phyloP scores from a whole-genome alignment of 2,329 filamentous ascomycete species.

The Fusarium sp. region DNA sequence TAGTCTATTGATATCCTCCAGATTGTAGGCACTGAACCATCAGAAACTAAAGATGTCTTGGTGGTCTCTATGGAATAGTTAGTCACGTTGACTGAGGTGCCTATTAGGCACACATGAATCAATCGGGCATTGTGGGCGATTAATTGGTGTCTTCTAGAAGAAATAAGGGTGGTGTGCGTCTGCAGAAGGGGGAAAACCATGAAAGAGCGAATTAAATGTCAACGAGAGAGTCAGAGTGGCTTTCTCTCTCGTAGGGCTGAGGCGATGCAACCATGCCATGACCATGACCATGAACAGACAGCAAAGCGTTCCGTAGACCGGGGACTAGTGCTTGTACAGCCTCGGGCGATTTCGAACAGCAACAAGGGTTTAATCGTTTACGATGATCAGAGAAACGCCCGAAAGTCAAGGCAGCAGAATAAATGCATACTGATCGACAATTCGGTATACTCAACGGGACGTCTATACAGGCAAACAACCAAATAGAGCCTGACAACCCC shows the following conservation, averaged over 20 bases:
- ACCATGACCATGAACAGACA: not conserved
- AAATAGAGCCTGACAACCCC: constrained; percentile 9
- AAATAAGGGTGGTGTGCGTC: constrained; percentile 18
- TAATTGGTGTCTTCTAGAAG: constrained; percentile 32
- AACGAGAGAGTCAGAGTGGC: constrained; percentile 1
- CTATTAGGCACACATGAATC: constrained; percentile 20
- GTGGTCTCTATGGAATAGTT: not conserved
- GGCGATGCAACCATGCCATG: constrained; percentile 21
- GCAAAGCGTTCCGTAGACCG: not conserved
- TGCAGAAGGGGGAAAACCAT: constrained; percentile 6
- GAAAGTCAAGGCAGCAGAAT: constrained; percentile 28
- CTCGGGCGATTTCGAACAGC: constrained; percentile 29
- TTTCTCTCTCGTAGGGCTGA: constrained; percentile 29
- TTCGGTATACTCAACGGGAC: constrained; percentile 12
- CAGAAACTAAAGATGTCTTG: not conserved
- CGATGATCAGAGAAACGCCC: constrained; percentile 10
- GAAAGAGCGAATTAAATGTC: constrained; percentile 2
- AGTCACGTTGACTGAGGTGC: constrained; percentile 6
- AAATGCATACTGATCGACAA: constrained; percentile 20
- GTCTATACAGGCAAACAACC: constrained; percentile 4
- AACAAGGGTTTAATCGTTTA: constrained; percentile 9
- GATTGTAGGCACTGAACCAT: not conserved
- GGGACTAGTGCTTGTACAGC: constrained; percentile 28
- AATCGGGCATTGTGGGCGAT: constrained; percentile 3
- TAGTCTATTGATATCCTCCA: not conserved